Percentiles rank a stretch among this genome's conserved stretches.
Evolutionary conservation across 2,329 filamentous ascomycete species (phyloP).

Genomic region (Hortaea sp.): DNA sequence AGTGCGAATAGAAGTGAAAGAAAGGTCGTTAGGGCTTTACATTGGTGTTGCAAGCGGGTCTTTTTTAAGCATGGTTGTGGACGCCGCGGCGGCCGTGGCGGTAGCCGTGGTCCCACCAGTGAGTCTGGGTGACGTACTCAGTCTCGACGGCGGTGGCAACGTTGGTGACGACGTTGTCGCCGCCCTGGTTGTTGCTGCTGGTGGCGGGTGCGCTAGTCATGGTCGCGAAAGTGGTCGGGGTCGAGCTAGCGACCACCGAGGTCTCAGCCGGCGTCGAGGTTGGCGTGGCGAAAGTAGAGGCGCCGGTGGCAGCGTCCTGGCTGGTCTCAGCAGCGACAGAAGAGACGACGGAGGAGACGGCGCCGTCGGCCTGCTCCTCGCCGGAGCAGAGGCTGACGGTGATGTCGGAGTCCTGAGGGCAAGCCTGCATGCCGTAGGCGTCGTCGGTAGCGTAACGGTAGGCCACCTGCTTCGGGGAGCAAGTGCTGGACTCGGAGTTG

Average conservation of each 20-base stretch:
- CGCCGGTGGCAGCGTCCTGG: constrained; percentile 1
- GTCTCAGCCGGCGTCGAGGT: constrained; percentile 5
- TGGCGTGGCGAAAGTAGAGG: constrained; percentile 4
- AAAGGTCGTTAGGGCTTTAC: no score
- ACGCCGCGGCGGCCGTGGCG: constrained; percentile 13
- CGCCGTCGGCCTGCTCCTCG: constrained; percentile 10
- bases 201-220: constrained; percentile 6
- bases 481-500: constrained; percentile 11
- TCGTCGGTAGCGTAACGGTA: constrained; percentile 31
- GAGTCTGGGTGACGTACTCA: constrained; percentile 16
- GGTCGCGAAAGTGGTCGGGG: constrained; percentile 11
- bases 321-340: constrained; percentile 6
- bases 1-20: background rate
- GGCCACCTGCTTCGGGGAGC: constrained; percentile 24
- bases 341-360: constrained; percentile 4
- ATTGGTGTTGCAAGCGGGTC: background rate
- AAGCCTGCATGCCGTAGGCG: constrained; percentile 30
- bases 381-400: constrained; percentile 29
- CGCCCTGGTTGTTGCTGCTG: constrained; percentile 5
- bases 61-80: constrained; percentile 15
- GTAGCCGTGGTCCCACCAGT: constrained; percentile 9
- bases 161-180: background rate
- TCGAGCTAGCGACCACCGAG: background rate
- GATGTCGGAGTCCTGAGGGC: constrained; percentile 21
- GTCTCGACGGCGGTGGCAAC: constrained; percentile 15